Evolutionary conservation across 352 stramenopile species (phyloP).

Genomic region (Phytophthora brassicae): DNA sequence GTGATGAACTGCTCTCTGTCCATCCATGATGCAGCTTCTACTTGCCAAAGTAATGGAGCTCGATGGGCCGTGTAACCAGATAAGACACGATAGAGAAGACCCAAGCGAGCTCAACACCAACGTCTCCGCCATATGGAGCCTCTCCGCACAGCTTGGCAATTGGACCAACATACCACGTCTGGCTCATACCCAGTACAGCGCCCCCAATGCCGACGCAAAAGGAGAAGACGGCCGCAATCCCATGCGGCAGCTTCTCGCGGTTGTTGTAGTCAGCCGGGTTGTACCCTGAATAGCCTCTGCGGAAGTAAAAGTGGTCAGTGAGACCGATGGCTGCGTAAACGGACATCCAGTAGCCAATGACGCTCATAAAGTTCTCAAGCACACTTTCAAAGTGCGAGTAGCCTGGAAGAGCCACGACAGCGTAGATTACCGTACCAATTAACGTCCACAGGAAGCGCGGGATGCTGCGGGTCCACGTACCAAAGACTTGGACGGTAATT

Average conservation of each 20-base stretch:
- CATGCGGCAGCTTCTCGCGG: conserved; percentile 40
- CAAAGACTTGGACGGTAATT: conserved; percentile 47
- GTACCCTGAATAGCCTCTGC: conserved; percentile 46
- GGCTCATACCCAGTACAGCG: conserved; percentile 45
- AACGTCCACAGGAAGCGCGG: conserved; percentile 46
- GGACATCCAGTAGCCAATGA: conserved; percentile 55
- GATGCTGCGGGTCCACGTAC: conserved; percentile 34
- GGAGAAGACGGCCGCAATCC: conserved; percentile 45
- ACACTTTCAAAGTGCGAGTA: conserved; percentile 47
- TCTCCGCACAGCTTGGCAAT: conserved; percentile 36
- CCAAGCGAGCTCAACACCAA: conserved; percentile 44
- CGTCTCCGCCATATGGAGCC: conserved; percentile 36
- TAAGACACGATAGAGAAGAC: conserved; percentile 37
- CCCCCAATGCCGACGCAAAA: conserved; percentile 40
- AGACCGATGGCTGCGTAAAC: conserved; percentile 40
- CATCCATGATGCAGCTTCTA: too few species aligned
- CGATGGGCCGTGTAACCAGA: conserved; percentile 40
- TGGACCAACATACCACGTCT: conserved; percentile 47
- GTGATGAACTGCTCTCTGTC: too few species aligned
- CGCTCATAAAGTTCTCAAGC: conserved; percentile 56
- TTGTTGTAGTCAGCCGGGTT: conserved; percentile 47
- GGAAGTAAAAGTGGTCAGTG: conserved; percentile 48
- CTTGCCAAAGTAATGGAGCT: conserved; percentile 45
- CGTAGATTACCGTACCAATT: conserved; percentile 40
- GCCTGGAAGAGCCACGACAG: conserved; percentile 35